Evolutionary conservation across 768 basidiomycete species (phyloP), one percentile per base, ranked within the genome.

Genomic region (Tylopilus subfusipes): DNA sequence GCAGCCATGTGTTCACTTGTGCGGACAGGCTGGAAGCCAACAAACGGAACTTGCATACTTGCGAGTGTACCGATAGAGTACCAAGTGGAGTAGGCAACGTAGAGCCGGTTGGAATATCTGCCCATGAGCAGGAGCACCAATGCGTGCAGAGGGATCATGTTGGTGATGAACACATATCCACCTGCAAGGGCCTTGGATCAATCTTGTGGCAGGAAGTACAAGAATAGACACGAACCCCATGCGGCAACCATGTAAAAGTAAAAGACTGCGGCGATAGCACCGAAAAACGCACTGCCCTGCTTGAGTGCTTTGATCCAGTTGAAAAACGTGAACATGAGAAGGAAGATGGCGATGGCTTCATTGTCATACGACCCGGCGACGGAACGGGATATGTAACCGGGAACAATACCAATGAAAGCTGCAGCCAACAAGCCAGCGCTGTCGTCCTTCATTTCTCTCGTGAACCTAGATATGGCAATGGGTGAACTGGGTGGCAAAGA

Each of bases 231-330:
- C 82, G 54, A 63, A 89, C 96, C 97, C 97, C 97, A 99, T 29
- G 97, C 97, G 49, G 97, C 96, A n/a, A 99, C 97, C 97, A 99
- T 99, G 81, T 98, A 99, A 63, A 98, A 98, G 76, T 99, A 99
- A 75, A 98, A 98, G 4, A 98, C 75, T 18, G 95, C 97, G 42
- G 97, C 86, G 38, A 91, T 65, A 24, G 91, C 90, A 21, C 93
- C 96, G 62, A 84, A 97, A 56, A 96, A 82, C 1, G 93, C 94
- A 56, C 93, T 96, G 40, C 97, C 97, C 43, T 83, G 81, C 73
- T 98, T 98, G 51, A 98, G 77, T 24, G 97, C 95, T 63, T 90
- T 92, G 70, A 99, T 96, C 97, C 97, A 98, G 58, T 81, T 81
- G 76, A 82, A 98, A 75, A 99, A 98, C 5, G 97, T 98, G 73